Percentiles rank a stretch among this genome's conserved stretches.
Evolutionary conservation across 225 moss, liverwort and hornwort species (phyloP).

Genomic region (Polytrichum commune): DNA sequence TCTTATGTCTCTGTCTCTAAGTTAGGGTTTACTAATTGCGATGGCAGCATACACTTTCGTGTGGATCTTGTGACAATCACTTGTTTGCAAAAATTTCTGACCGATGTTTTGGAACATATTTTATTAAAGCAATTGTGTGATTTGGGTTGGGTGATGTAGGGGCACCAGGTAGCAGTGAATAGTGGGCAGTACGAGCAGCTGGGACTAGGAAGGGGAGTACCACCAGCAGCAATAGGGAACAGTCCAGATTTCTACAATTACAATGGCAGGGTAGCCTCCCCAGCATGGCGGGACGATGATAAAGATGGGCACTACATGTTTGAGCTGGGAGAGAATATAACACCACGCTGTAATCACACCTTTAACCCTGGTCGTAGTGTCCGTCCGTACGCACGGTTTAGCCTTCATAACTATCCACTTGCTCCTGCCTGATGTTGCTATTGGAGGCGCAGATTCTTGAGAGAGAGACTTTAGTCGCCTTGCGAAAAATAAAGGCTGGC

Average conservation of each 20-base stretch:
- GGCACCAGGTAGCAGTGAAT: conserved; percentile 49
- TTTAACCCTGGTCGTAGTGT: conserved; percentile 67
- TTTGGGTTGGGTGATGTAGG: conserved; percentile 16
- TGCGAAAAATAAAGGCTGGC: conserved; percentile 45
- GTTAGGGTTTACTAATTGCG: conserved; percentile 2
- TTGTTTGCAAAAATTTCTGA: too few relatives aligned
- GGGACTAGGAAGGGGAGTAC: conserved; percentile 57
- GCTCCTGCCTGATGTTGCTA: conserved; percentile 73
- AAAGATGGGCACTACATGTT: conserved; percentile 75
- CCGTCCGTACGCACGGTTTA: conserved; percentile 60
- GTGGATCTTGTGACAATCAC: too few relatives aligned
- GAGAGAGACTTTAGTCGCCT: conserved; percentile 41
- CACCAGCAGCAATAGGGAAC: conserved; percentile 41
- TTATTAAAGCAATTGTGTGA: background rate
- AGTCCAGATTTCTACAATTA: conserved; percentile 55
- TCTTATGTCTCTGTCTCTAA: background rate
- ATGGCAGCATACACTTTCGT: background rate
- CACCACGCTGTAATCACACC: conserved; percentile 69
- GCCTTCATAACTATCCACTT: conserved; percentile 63
- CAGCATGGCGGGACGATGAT: conserved; percentile 67
- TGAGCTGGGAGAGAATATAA: conserved; percentile 76
- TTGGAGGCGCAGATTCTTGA: conserved; percentile 73
- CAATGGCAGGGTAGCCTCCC: conserved; percentile 58
- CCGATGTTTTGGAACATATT: too few relatives aligned
- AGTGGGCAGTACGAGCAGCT: conserved; percentile 64